phyloP scores from a whole-genome alignment of 2,329 filamentous ascomycete species.

The Penicillium sp. region DNA sequence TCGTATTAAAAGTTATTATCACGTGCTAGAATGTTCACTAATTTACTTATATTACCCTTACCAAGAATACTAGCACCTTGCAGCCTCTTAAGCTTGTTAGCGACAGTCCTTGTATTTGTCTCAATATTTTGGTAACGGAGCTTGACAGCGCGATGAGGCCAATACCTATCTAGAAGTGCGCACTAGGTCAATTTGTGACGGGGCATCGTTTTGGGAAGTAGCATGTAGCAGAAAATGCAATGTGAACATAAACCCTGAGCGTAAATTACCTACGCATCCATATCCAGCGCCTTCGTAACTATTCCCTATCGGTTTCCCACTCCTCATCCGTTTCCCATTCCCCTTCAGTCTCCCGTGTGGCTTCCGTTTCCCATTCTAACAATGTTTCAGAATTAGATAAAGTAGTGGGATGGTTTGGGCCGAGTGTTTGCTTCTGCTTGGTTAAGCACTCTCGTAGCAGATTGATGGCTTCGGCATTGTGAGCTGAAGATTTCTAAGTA shows the following conservation, averaged over 20 bases:
- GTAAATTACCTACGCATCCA: not conserved
- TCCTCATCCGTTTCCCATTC: not conserved
- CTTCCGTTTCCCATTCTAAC: constrained; percentile 2
- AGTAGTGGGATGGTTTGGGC: not conserved
- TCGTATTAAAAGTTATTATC: not conserved
- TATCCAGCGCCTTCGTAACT: not conserved
- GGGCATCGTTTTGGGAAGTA: not conserved
- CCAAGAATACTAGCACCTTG: not conserved
- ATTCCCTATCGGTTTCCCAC: not conserved
- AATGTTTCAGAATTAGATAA: not conserved
- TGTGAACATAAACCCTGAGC: not conserved
- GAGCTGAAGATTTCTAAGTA: not conserved
- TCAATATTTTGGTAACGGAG: not conserved
- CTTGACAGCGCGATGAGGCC: not conserved
- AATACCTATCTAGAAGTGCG: not conserved
- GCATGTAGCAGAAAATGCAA: not conserved
- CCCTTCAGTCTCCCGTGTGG: not conserved
- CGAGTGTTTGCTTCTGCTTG: not conserved
- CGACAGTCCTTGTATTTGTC: not conserved
- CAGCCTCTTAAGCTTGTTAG: not conserved
- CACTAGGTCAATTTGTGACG: not conserved
- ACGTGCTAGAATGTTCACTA: not conserved
- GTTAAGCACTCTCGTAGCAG: not conserved
- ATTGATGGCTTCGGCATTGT: constrained; percentile 1
- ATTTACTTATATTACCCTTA: not conserved